Evolutionary conservation across 495 filamentous ascomycete species (phyloP), one percentile per base, ranked within the genome.

Genomic region (Penicillium argentinense): DNA sequence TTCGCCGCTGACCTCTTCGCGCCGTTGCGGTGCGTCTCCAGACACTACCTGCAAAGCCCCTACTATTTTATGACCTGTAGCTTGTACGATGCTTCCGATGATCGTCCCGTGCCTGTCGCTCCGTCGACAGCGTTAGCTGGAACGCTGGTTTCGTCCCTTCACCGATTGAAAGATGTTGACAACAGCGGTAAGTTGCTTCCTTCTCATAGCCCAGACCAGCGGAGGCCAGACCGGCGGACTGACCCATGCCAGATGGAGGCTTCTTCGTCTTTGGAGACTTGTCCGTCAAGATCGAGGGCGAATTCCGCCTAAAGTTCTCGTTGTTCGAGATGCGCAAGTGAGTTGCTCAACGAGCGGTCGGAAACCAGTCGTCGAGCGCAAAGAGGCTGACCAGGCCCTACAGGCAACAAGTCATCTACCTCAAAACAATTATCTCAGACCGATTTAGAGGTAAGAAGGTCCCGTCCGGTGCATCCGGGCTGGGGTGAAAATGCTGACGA

Each of bases 231-330:
- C 33, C 33, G 21, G 8, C 23, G 16, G 19, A 12, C 21, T 16
- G 27, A 27, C 2, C 7, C 18, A 13, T 8, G 17, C 23, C 58
- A 79, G 92, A 97, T 76, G 91, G 90, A 9, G 91, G 87, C 2
- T 98, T 95, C 72, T 97, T 98, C 50, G 88, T 97, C n/a, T 97
- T 96, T 68, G 87, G 88, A 5, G 93, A 98, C 64, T 71, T 98
- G 13, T 96, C 92, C 0, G 82, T 95, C 19, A 86, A 88, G 63
- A 74, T 87, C 14, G 86, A 89, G 53, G 93, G 93, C 18, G 77
- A 77, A 4, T 95, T 82, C 53, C 75, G 87, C 19, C 73, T 97
- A 49, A 83, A 86, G 29, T 97, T 98, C 62, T 89, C 81, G 44
- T 77, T 98, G 19, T 92, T 87, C 59, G 90, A 96, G 66, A 85